phyloP scores from a whole-genome alignment of 1,284 basidiomycete genomes.

The Testicularia cyperi region DNA sequence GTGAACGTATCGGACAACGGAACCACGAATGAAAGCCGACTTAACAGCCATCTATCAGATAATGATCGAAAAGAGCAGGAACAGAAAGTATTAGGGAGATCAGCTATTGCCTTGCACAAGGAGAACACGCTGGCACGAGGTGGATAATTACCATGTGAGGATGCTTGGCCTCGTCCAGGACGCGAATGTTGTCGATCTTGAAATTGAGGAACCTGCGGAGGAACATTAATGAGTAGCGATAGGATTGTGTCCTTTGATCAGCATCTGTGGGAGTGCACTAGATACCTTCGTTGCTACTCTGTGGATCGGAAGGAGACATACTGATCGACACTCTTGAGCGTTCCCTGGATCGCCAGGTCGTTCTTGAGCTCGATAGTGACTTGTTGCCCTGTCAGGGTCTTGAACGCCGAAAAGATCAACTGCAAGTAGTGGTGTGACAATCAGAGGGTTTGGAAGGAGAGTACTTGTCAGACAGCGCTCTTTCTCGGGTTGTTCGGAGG shows the following conservation, averaged over 20 bases:
- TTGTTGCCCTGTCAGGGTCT: constrained; percentile 94
- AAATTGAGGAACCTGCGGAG: constrained; percentile 79
- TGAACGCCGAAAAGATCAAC: constrained; percentile 98
- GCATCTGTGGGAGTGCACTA: too few relatives aligned
- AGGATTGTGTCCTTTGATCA: too few relatives aligned
- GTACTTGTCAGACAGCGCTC: too few relatives aligned
- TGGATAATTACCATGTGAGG: constrained; percentile 90
- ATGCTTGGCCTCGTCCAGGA: constrained; percentile 86
- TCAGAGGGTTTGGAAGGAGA: too few relatives aligned
- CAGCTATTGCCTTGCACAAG: too few relatives aligned
- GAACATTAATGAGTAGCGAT: too few relatives aligned
- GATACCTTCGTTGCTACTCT: too few relatives aligned
- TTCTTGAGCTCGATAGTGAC: constrained; percentile 96
- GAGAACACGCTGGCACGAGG: too few relatives aligned
- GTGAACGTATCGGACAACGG: constrained; percentile 95
- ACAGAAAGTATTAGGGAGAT: too few relatives aligned
- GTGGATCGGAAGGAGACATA: constrained; percentile 5
- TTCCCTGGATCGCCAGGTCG: constrained; percentile 93
- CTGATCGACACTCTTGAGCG: constrained; percentile 97
- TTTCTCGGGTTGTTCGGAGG: too few relatives aligned
- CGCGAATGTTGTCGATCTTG: constrained; percentile 88
- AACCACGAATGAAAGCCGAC: constrained; percentile 98
- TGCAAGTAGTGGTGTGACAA: too few relatives aligned
- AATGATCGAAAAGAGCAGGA: neutral
- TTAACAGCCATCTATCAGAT: constrained; percentile 93